Percentiles rank a stretch among this genome's conserved stretches.
These are phyloP conservation scores for Ophiostoma montium DNA, from an alignment of 2,329 filamentous ascomycete genomes.

Conservation along the genomic window DNA sequence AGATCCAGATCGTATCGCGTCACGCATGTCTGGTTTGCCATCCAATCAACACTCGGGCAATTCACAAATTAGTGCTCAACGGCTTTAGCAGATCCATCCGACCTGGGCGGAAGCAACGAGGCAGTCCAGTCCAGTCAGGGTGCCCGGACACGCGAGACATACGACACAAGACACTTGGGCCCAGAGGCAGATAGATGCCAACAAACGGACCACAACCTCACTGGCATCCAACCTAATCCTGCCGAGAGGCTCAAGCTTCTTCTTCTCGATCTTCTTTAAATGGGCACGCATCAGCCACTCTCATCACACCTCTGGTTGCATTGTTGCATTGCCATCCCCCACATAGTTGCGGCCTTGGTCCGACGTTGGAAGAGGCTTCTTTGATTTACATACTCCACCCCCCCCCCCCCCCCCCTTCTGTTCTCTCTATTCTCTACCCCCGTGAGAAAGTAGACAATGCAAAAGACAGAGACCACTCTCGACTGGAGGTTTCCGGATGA, in stretches of 20 bases:
- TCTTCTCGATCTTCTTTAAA: no score
- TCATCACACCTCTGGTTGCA: no score
- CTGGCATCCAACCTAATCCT: no score
- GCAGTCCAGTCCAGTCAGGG: not conserved
- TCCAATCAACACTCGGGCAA: not conserved
- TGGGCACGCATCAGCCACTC: no score
- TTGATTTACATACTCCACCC: no score
- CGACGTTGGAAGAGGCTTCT: not conserved
- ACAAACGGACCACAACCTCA: no score
- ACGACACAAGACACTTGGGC: no score
- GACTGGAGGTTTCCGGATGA: constrained; percentile 8
- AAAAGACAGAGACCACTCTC: constrained; percentile 3
- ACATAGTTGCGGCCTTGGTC: not conserved
- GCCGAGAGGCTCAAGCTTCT: no score
- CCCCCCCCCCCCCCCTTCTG: not conserved
- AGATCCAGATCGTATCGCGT: not conserved
- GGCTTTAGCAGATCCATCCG: not conserved
- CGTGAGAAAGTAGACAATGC: constrained; percentile 4
- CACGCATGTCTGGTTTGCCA: not conserved
- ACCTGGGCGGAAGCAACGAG: not conserved
- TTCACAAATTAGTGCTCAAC: not conserved
- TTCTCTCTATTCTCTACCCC: not conserved
- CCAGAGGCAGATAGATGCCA: no score
- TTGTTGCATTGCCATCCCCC: not conserved
- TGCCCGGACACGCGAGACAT: no score